Percentiles rank a stretch among this genome's conserved stretches.
phyloP scores from a whole-genome alignment of 352 stramenopile genomes.

The Globisporangium lucens region DNA sequence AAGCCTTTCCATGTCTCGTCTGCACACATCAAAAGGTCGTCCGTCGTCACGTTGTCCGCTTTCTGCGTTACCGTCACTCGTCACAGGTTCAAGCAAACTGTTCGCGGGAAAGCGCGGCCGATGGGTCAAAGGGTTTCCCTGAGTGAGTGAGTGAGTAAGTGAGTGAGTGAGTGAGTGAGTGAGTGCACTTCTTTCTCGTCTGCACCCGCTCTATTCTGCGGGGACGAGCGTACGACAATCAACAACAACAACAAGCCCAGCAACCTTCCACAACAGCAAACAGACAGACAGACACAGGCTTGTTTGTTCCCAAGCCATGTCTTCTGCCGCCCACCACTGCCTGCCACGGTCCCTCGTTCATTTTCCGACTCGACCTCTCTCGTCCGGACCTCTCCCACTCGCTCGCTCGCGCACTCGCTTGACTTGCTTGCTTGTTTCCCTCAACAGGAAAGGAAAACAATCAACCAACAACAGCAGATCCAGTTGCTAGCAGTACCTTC shows the following conservation, averaged over 20 bases:
- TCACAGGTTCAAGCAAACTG: not conserved
- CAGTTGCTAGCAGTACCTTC: conserved; percentile 6
- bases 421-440: conserved; percentile 6
- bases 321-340: not conserved
- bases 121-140: not conserved
- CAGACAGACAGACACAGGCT: not conserved
- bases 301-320: not conserved
- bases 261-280: not conserved
- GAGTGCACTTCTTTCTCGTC: not conserved
- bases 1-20: not conserved
- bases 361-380: conserved; percentile 14
- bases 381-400: conserved; percentile 9
- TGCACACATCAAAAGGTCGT: not conserved
- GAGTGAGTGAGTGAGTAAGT: not conserved
- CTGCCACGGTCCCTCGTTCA: not conserved
- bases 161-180: not conserved
- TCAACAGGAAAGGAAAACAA: conserved; percentile 12
- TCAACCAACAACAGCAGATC: not conserved
- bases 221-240: not conserved
- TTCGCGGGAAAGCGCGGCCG: not conserved
- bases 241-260: not conserved
- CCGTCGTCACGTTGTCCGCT: not conserved
- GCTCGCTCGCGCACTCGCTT: conserved; percentile 5
- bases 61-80: not conserved
- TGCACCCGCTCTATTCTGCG: conserved; percentile 3